These are phyloP conservation scores for Raphanus hybrid DNA, from an alignment of 441 rosid species.

Conservation along the genomic window DNA sequence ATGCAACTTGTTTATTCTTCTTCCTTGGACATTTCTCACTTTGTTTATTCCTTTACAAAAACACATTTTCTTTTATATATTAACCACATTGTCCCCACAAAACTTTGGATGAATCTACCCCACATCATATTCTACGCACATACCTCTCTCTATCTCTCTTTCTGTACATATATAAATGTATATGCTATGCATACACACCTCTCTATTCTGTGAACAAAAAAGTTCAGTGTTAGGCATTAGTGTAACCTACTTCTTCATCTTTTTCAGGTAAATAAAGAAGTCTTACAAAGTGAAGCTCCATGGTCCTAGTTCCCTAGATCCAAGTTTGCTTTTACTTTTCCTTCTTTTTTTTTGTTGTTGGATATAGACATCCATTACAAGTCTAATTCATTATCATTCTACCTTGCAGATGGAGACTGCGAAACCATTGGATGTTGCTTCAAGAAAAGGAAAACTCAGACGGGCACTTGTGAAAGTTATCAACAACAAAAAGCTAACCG, in stretches of 20 bases:
- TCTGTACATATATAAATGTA: background rate
- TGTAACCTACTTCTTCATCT: background rate
- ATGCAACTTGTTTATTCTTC: conserved; percentile 48
- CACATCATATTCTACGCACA: conserved; percentile 21
- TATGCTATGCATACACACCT: background rate
- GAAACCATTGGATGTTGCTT: conserved; percentile 53
- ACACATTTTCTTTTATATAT: conserved; percentile 18
- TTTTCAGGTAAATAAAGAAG: too few species aligned
- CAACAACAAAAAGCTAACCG: conserved; percentile 56
- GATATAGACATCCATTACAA: conserved; percentile 26
- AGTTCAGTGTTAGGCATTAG: conserved; percentile 25
- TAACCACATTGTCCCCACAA: background rate
- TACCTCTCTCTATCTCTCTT: background rate
- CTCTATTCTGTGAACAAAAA: conserved; percentile 11
- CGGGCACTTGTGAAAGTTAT: conserved; percentile 68
- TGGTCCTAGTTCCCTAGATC: too few species aligned
- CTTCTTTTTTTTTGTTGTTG: conserved; percentile 17
- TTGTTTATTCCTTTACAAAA: conserved; percentile 31
- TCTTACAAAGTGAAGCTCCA: too few species aligned
- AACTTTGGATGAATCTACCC: conserved; percentile 13
- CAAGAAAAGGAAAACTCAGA: conserved; percentile 63
- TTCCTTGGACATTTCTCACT: conserved; percentile 42
- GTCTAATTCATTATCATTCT: background rate
- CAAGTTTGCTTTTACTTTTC: too few species aligned
- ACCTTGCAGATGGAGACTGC: conserved; percentile 73